Conservation (phyloP, 805 yeast species). For the Myxozyma mucilagina region DNA sequence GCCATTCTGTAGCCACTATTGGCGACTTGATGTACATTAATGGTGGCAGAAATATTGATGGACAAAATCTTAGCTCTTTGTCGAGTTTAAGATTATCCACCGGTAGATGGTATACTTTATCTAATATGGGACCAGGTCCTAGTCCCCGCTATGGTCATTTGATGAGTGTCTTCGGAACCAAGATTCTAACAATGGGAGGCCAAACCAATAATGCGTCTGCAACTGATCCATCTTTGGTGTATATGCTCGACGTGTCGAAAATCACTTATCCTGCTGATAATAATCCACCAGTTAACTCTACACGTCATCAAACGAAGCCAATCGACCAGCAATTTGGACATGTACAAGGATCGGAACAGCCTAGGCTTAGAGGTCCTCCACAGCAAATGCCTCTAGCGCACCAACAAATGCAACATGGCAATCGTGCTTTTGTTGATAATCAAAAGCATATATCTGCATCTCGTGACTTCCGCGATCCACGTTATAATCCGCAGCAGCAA, state of each 20-base stretch:
- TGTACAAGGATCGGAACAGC: background rate
- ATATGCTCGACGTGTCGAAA: slow-evolving; percentile 59
- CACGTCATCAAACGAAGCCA: background rate
- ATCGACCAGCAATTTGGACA: background rate
- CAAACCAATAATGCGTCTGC: slow-evolving; percentile 55
- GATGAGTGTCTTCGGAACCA: slow-evolving; percentile 69
- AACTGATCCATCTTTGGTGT: slow-evolving; percentile 53
- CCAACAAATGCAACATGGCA: too few relatives aligned
- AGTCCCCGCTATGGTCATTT: slow-evolving; percentile 92
- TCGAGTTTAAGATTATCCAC: slow-evolving; percentile 75
- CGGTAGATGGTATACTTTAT: slow-evolving; percentile 70
- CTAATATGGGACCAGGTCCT: slow-evolving; percentile 56
- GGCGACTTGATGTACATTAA: slow-evolving; percentile 77
- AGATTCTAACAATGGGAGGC: slow-evolving; percentile 87
- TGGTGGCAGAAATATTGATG: slow-evolving; percentile 84
- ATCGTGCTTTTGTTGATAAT: too few relatives aligned
- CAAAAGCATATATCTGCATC: too few relatives aligned
- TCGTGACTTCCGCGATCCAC: too few relatives aligned
- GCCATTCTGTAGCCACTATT: slow-evolving; percentile 81
- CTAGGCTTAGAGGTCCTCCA: background rate
- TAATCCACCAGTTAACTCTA: background rate
- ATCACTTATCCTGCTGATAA: slow-evolving; percentile 47
- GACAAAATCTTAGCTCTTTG: slow-evolving; percentile 64
- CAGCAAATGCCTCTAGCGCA: too few relatives aligned
- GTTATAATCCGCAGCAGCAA: background rate